Conservation (phyloP, 2,329 filamentous ascomycete species). For the Emericellopsis atlantica region DNA sequence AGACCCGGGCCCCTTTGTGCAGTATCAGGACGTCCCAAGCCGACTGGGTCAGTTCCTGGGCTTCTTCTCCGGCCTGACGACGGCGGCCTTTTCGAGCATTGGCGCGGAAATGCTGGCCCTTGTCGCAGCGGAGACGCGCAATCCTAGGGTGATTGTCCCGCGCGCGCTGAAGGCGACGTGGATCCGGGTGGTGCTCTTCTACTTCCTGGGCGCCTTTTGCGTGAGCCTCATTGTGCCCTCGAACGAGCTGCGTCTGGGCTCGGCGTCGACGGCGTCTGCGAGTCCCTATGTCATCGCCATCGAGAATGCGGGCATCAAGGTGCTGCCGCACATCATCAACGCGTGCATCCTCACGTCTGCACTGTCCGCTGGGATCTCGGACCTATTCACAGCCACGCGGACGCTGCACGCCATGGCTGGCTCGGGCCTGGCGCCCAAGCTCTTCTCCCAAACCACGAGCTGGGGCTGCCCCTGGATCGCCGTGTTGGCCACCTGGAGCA, state of each 20-base stretch:
- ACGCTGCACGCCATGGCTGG: constrained; percentile 54
- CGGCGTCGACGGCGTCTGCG: not conserved
- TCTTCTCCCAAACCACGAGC: constrained; percentile 46
- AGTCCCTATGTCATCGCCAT: constrained; percentile 47
- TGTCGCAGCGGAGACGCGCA: too few relatives aligned
- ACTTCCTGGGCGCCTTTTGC: too few relatives aligned
- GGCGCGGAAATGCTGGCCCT: too few relatives aligned
- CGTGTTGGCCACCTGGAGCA: constrained; percentile 35
- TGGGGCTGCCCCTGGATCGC: constrained; percentile 50
- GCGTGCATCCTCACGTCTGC: constrained; percentile 67
- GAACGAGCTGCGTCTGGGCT: too few relatives aligned
- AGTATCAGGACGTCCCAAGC: constrained; percentile 33
- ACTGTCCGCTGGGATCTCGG: constrained; percentile 65
- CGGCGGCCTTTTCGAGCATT: too few relatives aligned
- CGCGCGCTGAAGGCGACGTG: too few relatives aligned
- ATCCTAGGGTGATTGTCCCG: too few relatives aligned
- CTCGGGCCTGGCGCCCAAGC: constrained; percentile 47
- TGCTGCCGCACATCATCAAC: constrained; percentile 61
- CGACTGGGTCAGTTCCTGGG: constrained; percentile 36
- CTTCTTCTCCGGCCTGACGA: constrained; percentile 17
- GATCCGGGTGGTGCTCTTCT: too few relatives aligned
- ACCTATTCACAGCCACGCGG: constrained; percentile 60
- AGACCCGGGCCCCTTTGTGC: constrained; percentile 37
- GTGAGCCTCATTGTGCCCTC: too few relatives aligned
- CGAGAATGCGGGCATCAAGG: constrained; percentile 46